These are phyloP conservation scores for Ampelocalamus luodianensis DNA, from an alignment of 176 grass and related monocot species.

Conservation along the genomic window DNA sequence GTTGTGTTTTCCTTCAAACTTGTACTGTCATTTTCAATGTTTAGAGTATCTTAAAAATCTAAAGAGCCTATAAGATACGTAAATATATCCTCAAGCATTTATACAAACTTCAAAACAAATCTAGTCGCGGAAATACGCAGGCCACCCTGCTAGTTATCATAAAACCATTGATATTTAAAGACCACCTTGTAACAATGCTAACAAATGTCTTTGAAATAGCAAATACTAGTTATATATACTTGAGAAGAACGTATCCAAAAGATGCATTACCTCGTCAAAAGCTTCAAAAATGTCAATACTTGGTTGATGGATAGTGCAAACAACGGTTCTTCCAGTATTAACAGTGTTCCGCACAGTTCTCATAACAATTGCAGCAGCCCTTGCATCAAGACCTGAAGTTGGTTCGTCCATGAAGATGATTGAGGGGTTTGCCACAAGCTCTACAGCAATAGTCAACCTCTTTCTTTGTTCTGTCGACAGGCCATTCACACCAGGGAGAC, in stretches of 20 bases:
- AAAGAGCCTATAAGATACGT: too few species aligned
- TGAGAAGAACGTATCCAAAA: constrained; percentile 1
- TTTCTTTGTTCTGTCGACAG: constrained; percentile 89
- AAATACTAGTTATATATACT: neutral
- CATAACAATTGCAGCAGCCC: constrained; percentile 89
- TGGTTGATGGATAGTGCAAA: constrained; percentile 89
- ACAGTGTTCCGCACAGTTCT: constrained; percentile 80
- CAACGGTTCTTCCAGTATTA: constrained; percentile 78
- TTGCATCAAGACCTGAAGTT: constrained; percentile 83
- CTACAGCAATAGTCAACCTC: constrained; percentile 74
- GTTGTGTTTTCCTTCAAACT: too few species aligned
- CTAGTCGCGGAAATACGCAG: too few species aligned
- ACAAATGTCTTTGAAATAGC: too few species aligned
- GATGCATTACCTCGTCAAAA: constrained; percentile 72
- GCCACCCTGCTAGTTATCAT: too few species aligned
- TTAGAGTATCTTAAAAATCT: too few species aligned
- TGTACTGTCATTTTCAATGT: too few species aligned
- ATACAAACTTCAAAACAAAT: too few species aligned
- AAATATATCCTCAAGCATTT: too few species aligned
- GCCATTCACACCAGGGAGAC: constrained; percentile 68
- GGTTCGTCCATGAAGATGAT: constrained; percentile 91
- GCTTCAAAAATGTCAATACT: constrained; percentile 92
- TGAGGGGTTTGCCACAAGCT: constrained; percentile 72
- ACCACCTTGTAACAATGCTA: too few species aligned
- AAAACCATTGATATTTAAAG: too few species aligned